Evolutionary conservation across 768 basidiomycete species (phyloP), one percentile per base, ranked within the genome.

Genomic region (Coprinopsis cinerea): DNA sequence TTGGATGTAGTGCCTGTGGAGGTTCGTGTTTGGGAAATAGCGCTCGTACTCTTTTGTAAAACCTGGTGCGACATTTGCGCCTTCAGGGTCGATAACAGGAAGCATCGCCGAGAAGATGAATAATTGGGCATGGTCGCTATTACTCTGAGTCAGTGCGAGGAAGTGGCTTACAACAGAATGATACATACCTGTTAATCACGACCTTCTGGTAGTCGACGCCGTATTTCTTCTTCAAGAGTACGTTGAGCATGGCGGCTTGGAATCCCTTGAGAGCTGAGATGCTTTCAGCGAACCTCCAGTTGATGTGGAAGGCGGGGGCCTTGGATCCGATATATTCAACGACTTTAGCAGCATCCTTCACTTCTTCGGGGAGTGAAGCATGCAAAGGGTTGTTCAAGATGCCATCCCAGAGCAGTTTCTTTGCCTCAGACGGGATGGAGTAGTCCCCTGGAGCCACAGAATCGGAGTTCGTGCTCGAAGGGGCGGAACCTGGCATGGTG

Each of bases 211-310:
- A 60, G 11, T 55, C 53, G 3, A 59, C 34, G 3, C 50, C 55
- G 44, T 61, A 60, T 39, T 58, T 60, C 48, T 52, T 51, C 32
- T 56, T 57, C n/a, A 59, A 43, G 26, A 61, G 51, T 6, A 58
- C 58, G 32, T 59, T 63, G 9, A 60, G 50, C 57, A 61, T 62
- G 2, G 58, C 52, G 4, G 48, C 63, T 47, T 64, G 59, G 23
- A 61, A 61, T 4, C 56, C 63, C 37, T 63, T 63, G 35, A 64
- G 52, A 9, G 62, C 57, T 47, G 60, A 55, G 17, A 61, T 55
- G 41, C 60, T 61, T 51, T 64, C 63, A 11, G 60, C 55, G 28
- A 61, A 63, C 30, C 57, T 57, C 61, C 61, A 62, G 43, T 62
- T 62, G 18, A 58, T 56, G 11, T 57, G 62, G 5, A 61, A 40